Conservation (phyloP, 2,329 filamentous ascomycete species). For the Xylariales sp. region DNA sequence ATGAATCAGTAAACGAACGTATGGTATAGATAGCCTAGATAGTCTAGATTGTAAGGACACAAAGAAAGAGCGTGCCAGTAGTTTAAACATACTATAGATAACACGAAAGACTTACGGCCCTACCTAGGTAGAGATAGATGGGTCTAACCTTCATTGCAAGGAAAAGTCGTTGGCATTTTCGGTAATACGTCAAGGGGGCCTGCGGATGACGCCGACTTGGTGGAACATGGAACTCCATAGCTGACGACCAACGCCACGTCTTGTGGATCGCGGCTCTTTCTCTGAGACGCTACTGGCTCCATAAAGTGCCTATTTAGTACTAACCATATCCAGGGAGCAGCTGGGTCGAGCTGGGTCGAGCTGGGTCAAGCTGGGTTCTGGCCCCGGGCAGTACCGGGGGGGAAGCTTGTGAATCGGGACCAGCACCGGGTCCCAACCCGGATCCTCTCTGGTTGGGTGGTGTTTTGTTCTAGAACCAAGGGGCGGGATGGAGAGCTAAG, state of each 20-base stretch:
- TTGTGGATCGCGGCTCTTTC: constrained; percentile 22
- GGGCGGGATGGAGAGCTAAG: not conserved
- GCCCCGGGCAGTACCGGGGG: not conserved
- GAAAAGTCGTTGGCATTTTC: constrained; percentile 13
- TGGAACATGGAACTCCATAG: constrained; percentile 21
- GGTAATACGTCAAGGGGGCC: constrained; percentile 17
- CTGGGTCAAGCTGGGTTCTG: not conserved
- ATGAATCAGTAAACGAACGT: constrained; percentile 3
- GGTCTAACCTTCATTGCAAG: constrained; percentile 2
- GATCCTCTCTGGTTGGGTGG: not conserved
- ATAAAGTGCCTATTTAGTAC: constrained; percentile 24
- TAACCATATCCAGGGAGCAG: not conserved
- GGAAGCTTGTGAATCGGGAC: constrained; percentile 16
- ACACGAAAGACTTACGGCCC: constrained; percentile 1
- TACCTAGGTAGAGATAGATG: not conserved
- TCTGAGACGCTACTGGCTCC: constrained; percentile 18
- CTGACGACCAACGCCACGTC: constrained; percentile 27
- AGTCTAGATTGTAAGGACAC: not conserved
- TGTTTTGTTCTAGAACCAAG: constrained; percentile 28
- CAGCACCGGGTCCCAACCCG: constrained; percentile 8
- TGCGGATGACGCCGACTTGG: constrained; percentile 29
- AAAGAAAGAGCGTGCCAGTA: constrained; percentile 15
- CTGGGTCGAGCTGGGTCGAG: not conserved
- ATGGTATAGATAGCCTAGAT: no score
- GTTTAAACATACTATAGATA: constrained; percentile 1